These are phyloP conservation scores for Lyophyllum atratum DNA, from an alignment of 768 basidiomycete species.

Conservation along the genomic window DNA sequence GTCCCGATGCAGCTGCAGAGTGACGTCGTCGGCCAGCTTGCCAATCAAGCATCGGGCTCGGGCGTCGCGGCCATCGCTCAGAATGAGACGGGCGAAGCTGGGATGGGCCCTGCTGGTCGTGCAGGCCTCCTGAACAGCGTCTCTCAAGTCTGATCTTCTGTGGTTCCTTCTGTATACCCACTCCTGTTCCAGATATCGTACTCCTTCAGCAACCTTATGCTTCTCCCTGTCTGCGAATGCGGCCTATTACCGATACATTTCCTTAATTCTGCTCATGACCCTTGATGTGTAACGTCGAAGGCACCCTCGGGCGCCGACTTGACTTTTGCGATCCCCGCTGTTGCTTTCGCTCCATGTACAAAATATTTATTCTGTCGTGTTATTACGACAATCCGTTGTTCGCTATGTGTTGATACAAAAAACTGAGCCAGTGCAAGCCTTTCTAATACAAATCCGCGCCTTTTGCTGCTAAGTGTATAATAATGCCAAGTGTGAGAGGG, in stretches of 20 bases:
- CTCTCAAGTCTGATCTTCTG: conserved; percentile 38
- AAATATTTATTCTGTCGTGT: neutral
- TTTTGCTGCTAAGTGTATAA: neutral
- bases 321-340: neutral
- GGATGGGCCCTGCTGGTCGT: conserved; percentile 44
- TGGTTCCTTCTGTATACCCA: conserved; percentile 1
- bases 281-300: conserved; percentile 1
- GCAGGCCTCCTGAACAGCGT: conserved; percentile 56
- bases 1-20: conserved; percentile 91
- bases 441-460: neutral
- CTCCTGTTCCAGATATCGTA: neutral
- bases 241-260: conserved; percentile 3
- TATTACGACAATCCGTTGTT: neutral
- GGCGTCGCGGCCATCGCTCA: conserved; percentile 28
- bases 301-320: neutral
- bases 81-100: conserved; percentile 41
- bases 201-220: neutral
- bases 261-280: conserved; percentile 1
- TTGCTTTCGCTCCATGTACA: neutral
- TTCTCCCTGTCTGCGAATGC: neutral
- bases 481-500: too few relatives aligned
- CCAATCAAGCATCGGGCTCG: conserved; percentile 28
- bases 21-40: conserved; percentile 60
- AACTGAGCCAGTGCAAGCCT: neutral
- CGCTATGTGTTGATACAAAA: neutral